These are phyloP conservation scores for Metschnikowia cubensis DNA, from an alignment of 805 yeast species.

Conservation along the genomic window DNA sequence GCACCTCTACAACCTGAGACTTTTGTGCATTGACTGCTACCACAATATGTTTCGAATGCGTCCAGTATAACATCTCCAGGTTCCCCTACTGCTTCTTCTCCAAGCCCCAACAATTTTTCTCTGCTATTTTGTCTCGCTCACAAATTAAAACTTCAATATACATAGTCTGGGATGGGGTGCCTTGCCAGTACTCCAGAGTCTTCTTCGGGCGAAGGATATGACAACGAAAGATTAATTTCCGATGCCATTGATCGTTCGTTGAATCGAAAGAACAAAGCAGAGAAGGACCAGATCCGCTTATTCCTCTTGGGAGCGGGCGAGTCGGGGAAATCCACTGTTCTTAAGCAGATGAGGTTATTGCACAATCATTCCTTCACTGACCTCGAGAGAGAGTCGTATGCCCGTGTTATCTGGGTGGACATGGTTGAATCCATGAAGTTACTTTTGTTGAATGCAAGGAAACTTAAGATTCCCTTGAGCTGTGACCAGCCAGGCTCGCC, in stretches of 20 bases:
- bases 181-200: conserved; percentile 44
- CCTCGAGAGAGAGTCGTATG: conserved; percentile 74
- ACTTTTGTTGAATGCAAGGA: conserved; percentile 71
- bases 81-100: background rate
- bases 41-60: background rate
- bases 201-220: conserved; percentile 45
- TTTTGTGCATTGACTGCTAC: background rate
- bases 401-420: conserved; percentile 91
- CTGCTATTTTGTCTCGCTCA: background rate
- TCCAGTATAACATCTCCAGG: background rate
- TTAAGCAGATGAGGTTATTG: conserved; percentile 80
- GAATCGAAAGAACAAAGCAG: conserved; percentile 46
- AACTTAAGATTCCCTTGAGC: conserved; percentile 57
- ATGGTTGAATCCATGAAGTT: conserved; percentile 77
- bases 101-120: background rate
- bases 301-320: conserved; percentile 92
- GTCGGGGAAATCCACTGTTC: conserved; percentile 88
- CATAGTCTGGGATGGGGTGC: conserved; percentile 61
- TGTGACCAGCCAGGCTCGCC: conserved; percentile 54
- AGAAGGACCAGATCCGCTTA: conserved; percentile 61
- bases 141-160: background rate
- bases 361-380: conserved; percentile 83
- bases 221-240: conserved; percentile 51
- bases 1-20: conserved; percentile 1
- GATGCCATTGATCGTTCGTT: conserved; percentile 64